phyloP scores from a whole-genome alignment of 495 filamentous ascomycete species.

The Cercophora newfieldiana region DNA sequence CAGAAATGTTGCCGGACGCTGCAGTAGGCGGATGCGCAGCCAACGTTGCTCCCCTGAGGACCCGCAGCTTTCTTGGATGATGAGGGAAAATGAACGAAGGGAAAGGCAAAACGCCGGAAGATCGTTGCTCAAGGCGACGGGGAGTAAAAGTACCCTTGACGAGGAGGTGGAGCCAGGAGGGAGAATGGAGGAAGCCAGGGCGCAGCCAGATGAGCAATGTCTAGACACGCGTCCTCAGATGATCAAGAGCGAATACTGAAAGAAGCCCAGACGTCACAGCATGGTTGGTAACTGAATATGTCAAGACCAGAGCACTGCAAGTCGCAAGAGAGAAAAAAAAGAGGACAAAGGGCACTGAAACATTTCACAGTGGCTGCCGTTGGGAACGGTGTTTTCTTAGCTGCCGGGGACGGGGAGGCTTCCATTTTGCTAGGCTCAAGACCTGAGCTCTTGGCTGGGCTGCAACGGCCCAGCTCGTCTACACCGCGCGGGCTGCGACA shows the following conservation, averaged over 20 bases:
- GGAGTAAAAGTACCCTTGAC: background rate
- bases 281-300: background rate
- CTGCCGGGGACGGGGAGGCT: background rate
- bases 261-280: background rate
- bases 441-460: background rate
- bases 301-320: background rate
- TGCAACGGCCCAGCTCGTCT: slow-evolving; percentile 2
- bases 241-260: background rate
- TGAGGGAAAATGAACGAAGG: background rate
- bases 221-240: background rate
- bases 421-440: background rate
- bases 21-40: slow-evolving; percentile 9
- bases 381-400: background rate
- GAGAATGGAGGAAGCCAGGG: background rate
- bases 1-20: background rate
- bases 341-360: slow-evolving; percentile 14
- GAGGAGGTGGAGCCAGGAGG: background rate
- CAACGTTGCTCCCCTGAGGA: background rate
- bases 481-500: background rate
- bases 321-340: slow-evolving; percentile 10
- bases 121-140: background rate
- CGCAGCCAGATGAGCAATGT: background rate
- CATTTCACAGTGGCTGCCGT: slow-evolving; percentile 5
- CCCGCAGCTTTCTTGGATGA: background rate
- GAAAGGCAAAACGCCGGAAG: background rate